Base-by-base conservation (phyloP, 2,329 filamentous ascomycete genomes). In the Alternaria solani region DNA sequence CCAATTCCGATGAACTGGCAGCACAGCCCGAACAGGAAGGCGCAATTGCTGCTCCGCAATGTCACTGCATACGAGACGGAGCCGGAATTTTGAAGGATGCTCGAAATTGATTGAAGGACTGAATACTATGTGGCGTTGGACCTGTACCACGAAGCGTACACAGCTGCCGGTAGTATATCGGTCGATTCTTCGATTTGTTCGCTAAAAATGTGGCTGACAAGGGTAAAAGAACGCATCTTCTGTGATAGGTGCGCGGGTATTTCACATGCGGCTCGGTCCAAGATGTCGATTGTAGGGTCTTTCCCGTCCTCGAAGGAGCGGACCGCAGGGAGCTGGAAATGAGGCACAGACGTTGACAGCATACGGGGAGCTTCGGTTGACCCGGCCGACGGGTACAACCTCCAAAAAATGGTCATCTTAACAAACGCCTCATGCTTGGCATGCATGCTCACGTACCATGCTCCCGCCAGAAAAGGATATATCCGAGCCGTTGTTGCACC, bases 401-500 rank as follows among this genome's bases (percentile, higher is more conserved):
- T 8, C 14, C 16, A 36, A 25, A 18, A 18, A 7, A 36, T 34
- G 2, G 18, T 30, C 5, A 25, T 7, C 1, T 36, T 18, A 2
- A 9, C 6, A 4, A 36, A 34, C 46, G 30, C 30, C 18, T n/a
- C 14, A 36, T n/a, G 1, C 30, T 48, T 48, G 46, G 46, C 18
- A 48, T 36, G 18, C 14, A 20, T 2, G 4, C 20, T 32, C 30
- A 32, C 38, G 16, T 2, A 14, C n/a, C n/a, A 7, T 12, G 0
- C 1, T 25, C 8, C n/a, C 36, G 14, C 5, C 12, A 42, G 14
- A 5, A 7, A 16, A 18, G 38, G 20, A 41, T 5, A 16, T 1
- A 58, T n/a, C 58, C 51, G 48, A 61, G 59, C 32, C 48, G 8
- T 51, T 25, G 7, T 48, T 48, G 46, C 18, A 25, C 36, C 25